Evolutionary conservation across 371 early-diverging fungal genomes (phyloP).

Genomic region (Choanephora cucurbitarum): DNA sequence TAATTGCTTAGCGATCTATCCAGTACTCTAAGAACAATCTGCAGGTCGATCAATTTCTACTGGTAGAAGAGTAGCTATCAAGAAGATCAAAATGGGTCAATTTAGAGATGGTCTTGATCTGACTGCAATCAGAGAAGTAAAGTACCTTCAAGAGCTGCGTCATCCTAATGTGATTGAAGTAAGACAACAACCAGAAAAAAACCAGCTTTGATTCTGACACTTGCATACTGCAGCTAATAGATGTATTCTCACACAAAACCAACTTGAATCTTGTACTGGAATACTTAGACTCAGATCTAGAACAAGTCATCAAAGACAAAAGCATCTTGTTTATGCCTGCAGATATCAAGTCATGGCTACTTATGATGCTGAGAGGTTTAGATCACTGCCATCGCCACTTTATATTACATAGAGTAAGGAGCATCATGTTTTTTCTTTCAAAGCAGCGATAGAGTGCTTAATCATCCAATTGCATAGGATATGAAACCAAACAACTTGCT

Average conservation of each 20-base stretch:
- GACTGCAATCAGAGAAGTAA: conserved; percentile 98
- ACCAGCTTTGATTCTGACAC: not conserved
- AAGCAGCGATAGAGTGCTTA: too few relatives aligned
- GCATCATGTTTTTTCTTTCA: too few relatives aligned
- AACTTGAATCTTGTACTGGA: conserved; percentile 96
- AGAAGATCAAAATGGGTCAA: conserved; percentile 92
- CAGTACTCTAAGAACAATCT: not conserved
- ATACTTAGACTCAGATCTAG: conserved; percentile 95
- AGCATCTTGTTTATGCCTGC: conserved; percentile 92
- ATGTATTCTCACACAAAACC: conserved; percentile 92
- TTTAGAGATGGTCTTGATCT: conserved; percentile 91
- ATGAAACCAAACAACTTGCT: conserved; percentile 99
- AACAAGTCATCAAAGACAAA: conserved; percentile 96
- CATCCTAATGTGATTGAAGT: conserved; percentile 94
- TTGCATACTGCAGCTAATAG: conserved; percentile 68
- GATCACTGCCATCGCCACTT: conserved; percentile 92
- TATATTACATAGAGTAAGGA: conserved; percentile 89
- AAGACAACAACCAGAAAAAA: conserved; percentile 8
- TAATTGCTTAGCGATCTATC: too few relatives aligned
- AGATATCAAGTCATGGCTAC: conserved; percentile 99
- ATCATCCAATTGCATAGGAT: too few relatives aligned
- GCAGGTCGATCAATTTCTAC: conserved; percentile 56
- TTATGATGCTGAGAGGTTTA: conserved; percentile 96
- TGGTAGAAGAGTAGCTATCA: conserved; percentile 84
- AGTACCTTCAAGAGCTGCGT: conserved; percentile 88